Evolutionary conservation across 192 early-diverging fungal genomes (phyloP).

Genomic region (Thamnidium elegans): DNA sequence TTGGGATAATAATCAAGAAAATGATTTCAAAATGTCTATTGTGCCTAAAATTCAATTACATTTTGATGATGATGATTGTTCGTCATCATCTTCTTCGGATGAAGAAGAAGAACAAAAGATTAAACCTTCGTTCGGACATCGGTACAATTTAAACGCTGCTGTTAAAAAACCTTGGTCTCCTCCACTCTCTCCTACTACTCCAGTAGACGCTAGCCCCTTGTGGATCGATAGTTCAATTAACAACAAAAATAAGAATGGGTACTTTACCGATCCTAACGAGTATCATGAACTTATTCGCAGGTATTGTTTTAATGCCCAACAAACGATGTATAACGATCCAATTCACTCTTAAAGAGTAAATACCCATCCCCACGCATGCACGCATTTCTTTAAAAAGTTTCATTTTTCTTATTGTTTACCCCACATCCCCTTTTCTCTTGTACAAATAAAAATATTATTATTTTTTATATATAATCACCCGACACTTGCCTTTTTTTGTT

Average conservation of each 20-base stretch:
- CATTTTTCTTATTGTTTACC: too few relatives aligned
- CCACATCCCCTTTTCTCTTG: too few relatives aligned
- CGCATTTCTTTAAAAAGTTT: too few relatives aligned
- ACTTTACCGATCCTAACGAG: too few relatives aligned
- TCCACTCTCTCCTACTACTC: slow-evolving; percentile 9
- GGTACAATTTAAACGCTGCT: slow-evolving; percentile 5
- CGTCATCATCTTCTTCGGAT: slow-evolving; percentile 5
- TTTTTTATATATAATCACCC: too few relatives aligned
- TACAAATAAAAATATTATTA: too few relatives aligned
- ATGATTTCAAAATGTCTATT: slow-evolving; percentile 69
- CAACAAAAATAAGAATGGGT: not conserved
- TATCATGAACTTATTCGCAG: too few relatives aligned
- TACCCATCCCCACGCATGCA: too few relatives aligned
- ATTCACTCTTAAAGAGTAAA: too few relatives aligned
- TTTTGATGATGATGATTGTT: not conserved
- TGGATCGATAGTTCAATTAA: slow-evolving; percentile 5
- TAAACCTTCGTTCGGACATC: not conserved
- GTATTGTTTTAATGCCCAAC: too few relatives aligned
- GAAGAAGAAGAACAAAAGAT: slow-evolving; percentile 1
- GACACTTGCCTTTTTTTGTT: too few relatives aligned
- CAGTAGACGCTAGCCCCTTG: not conserved
- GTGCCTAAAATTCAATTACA: not conserved
- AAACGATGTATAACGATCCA: too few relatives aligned
- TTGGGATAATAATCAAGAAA: slow-evolving; percentile 91
- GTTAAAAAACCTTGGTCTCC: not conserved